Conservation (phyloP, 148 eudicot genomes). For the Amaranthus cruentus region DNA sequence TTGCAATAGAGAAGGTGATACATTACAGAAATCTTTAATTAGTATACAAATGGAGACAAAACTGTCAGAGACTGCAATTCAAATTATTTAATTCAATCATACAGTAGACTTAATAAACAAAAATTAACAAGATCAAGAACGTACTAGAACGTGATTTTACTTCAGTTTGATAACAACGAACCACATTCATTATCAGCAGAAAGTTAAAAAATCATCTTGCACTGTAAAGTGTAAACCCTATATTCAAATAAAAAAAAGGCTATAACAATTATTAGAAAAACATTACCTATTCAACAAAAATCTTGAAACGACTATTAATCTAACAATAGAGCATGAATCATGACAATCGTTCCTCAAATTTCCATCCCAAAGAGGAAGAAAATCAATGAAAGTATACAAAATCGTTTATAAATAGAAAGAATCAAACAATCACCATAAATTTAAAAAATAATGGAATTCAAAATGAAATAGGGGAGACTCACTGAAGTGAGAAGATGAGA, state of each 20-base stretch:
- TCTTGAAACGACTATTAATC: background rate
- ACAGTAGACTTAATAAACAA: background rate
- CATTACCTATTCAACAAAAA: background rate
- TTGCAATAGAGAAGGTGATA: conserved; percentile 12
- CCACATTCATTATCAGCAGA: background rate
- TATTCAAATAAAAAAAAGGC: background rate
- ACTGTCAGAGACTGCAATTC: conserved; percentile 11
- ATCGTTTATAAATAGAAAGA: background rate
- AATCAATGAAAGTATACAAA: background rate
- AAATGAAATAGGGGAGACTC: background rate
- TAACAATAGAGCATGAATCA: background rate
- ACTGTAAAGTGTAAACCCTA: conserved; percentile 8
- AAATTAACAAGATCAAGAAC: background rate
- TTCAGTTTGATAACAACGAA: background rate
- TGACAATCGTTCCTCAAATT: background rate
- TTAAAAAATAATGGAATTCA: too few relatives aligned
- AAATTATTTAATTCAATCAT: conserved; percentile 8
- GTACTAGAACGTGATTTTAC: background rate
- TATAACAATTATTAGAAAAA: background rate
- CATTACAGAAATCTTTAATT: conserved; percentile 11
- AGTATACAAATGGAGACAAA: background rate
- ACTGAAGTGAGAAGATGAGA: background rate
- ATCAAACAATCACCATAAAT: background rate
- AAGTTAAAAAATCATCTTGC: background rate
- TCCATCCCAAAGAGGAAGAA: background rate